Evolutionary conservation across 2,329 filamentous ascomycete genomes (phyloP).

Genomic region (Juglanconis oblonga): DNA sequence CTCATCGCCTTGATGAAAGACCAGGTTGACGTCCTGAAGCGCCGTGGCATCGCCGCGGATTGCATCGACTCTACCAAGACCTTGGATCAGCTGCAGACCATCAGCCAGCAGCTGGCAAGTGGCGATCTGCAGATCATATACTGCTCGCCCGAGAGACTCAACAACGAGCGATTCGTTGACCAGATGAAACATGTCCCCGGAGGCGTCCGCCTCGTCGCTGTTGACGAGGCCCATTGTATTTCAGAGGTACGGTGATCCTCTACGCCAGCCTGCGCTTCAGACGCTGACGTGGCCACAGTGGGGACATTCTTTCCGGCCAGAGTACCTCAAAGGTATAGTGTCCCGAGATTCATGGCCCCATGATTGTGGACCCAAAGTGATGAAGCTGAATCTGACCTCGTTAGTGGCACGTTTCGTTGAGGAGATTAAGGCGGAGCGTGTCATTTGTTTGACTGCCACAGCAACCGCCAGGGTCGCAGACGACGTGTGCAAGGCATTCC

Average conservation of each 20-base stretch:
- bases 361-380: conserved; percentile 20
- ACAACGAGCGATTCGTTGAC: conserved; percentile 58
- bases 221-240: conserved; percentile 59
- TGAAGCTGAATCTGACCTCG: neutral
- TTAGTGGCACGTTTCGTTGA: conserved; percentile 51
- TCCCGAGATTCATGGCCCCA: conserved; percentile 6
- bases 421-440: conserved; percentile 55
- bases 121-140: conserved; percentile 53
- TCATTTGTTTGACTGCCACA: conserved; percentile 59
- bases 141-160: conserved; percentile 57
- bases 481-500: conserved; percentile 52
- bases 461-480: conserved; percentile 54
- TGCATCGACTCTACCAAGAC: conserved; percentile 56
- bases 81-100: conserved; percentile 40
- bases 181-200: conserved; percentile 52
- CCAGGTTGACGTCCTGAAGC: conserved; percentile 53
- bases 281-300: conserved; percentile 29
- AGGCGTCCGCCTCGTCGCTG: conserved; percentile 53
- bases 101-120: conserved; percentile 35
- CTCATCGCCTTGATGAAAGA: conserved; percentile 60
- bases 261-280: conserved; percentile 4
- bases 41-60: conserved; percentile 49
- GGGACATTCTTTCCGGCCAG: conserved; percentile 48
- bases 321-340: conserved; percentile 44
- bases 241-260: conserved; percentile 35